Conservation (phyloP, 1,284 basidiomycete genomes). For the Athelia psychrophila region DNA sequence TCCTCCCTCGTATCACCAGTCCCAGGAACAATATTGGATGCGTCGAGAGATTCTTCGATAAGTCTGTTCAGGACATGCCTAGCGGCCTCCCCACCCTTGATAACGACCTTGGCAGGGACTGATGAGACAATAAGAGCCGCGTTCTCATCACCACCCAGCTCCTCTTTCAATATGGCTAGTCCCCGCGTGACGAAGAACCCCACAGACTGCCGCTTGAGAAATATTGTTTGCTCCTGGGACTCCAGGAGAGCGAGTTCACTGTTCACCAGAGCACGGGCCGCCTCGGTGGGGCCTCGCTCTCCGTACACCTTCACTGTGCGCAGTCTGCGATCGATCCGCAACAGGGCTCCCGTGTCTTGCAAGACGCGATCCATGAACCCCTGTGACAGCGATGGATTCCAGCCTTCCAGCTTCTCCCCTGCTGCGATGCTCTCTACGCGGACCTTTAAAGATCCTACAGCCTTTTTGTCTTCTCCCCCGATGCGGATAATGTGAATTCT, state of each 20-base stretch:
- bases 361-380: constrained; percentile 32
- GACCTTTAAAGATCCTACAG: background rate
- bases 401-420: background rate
- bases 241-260: constrained; percentile 40
- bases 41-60: constrained; percentile 35
- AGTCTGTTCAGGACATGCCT: constrained; percentile 39
- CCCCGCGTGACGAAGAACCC: constrained; percentile 48
- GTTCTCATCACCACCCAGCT: constrained; percentile 47
- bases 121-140: constrained; percentile 37
- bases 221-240: constrained; percentile 34
- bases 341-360: constrained; percentile 33
- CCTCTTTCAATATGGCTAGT: constrained; percentile 41
- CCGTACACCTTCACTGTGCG: constrained; percentile 41
- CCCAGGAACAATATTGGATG: constrained; percentile 8
- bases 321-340: constrained; percentile 40
- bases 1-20: constrained; percentile 18
- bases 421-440: background rate
- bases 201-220: constrained; percentile 32
- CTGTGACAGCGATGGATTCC: constrained; percentile 3
- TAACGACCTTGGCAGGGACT: constrained; percentile 32
- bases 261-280: constrained; percentile 37
- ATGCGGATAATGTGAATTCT: constrained; percentile 81
- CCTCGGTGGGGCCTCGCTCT: constrained; percentile 27
- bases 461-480: constrained; percentile 27
- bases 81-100: constrained; percentile 49